phyloP scores from a whole-genome alignment of 495 filamentous ascomycete genomes.

The Parachaetomium inaequale region DNA sequence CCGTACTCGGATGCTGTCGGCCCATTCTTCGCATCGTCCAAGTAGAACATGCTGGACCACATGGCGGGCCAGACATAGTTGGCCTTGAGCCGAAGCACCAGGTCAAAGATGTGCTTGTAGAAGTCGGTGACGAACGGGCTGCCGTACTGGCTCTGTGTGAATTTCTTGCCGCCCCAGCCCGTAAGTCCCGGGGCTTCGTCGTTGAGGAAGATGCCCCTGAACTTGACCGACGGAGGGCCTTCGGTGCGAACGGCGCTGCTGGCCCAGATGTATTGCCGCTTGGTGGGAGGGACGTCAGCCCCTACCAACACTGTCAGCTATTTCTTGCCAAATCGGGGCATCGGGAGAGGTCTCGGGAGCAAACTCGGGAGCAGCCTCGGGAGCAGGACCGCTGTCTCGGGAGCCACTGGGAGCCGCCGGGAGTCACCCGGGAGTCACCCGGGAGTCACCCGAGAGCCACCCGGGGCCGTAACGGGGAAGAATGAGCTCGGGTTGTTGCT shows the following conservation, averaged over 20 bases:
- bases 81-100: neutral
- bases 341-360: too few relatives aligned
- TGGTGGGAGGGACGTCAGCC: neutral
- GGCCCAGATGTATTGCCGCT: neutral
- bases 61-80: constrained; percentile 3
- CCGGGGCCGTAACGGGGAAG: too few relatives aligned
- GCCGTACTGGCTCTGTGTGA: neutral
- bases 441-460: too few relatives aligned
- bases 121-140: neutral
- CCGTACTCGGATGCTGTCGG: constrained; percentile 60
- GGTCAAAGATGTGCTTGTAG: neutral
- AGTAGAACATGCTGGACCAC: neutral
- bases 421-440: too few relatives aligned
- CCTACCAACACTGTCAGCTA: too few relatives aligned
- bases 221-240: neutral
- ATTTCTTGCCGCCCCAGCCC: neutral
- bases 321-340: too few relatives aligned
- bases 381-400: too few relatives aligned
- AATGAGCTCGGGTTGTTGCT: too few relatives aligned
- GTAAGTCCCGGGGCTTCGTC: neutral
- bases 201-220: neutral
- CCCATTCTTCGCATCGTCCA: constrained; percentile 17
- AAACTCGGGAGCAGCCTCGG: too few relatives aligned
- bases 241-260: neutral
- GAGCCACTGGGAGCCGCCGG: too few relatives aligned